Percentiles rank a stretch among this genome's conserved stretches.
Evolutionary conservation across 2,329 filamentous ascomycete species (phyloP).

Genomic region (Fusarium falciforme): DNA sequence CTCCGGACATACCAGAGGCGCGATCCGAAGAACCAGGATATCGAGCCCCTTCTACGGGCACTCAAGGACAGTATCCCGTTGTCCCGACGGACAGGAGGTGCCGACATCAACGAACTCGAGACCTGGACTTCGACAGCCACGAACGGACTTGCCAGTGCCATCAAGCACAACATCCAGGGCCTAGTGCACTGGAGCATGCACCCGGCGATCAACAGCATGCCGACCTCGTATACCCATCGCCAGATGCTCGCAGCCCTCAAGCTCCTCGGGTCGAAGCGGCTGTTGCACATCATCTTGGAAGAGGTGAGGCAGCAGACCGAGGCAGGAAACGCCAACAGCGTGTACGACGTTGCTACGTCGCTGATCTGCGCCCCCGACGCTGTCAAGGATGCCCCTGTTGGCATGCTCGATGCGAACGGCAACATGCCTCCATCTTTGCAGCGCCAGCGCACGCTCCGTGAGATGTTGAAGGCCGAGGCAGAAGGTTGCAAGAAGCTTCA

Average conservation of each 20-base stretch:
- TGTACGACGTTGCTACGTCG: constrained; percentile 76
- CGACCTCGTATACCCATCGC: constrained; percentile 77
- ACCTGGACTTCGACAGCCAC: constrained; percentile 69
- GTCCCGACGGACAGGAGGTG: constrained; percentile 70
- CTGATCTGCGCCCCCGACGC: constrained; percentile 76
- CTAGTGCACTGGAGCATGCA: constrained; percentile 76
- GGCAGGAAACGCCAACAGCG: constrained; percentile 67
- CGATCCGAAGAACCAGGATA: constrained; percentile 74
- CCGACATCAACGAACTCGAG: constrained; percentile 75
- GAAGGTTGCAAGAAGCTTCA: constrained; percentile 68
- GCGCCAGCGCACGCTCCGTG: constrained; percentile 66
- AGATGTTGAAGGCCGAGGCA: constrained; percentile 68
- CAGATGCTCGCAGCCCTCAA: constrained; percentile 72
- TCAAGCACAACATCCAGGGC: constrained; percentile 71
- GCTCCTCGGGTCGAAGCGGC: constrained; percentile 69
- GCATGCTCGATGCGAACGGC: constrained; percentile 50
- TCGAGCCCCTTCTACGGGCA: constrained; percentile 75
- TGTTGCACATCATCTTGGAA: constrained; percentile 73
- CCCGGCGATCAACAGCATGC: constrained; percentile 64
- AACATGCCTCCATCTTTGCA: constrained; percentile 54
- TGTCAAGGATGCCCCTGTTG: constrained; percentile 54
- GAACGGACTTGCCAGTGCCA: constrained; percentile 66
- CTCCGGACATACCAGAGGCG: constrained; percentile 74
- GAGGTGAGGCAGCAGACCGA: constrained; percentile 74
- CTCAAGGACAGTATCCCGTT: constrained; percentile 70